Conservation (phyloP, 2,329 filamentous ascomycete species). For the Drechmeria coniospora region DNA sequence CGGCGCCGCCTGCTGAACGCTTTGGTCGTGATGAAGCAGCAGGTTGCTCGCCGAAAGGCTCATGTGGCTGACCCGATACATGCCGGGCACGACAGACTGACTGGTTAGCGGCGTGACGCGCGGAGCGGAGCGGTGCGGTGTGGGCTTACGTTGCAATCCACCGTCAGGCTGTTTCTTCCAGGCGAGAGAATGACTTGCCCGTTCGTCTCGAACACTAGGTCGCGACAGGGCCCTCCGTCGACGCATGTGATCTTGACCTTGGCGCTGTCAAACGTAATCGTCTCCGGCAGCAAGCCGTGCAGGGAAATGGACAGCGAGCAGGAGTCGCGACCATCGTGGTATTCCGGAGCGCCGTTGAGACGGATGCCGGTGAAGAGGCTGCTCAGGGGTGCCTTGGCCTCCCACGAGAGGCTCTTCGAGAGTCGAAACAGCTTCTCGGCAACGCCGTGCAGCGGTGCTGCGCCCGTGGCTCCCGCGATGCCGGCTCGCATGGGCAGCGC, state of each 20-base stretch:
- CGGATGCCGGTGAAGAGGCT: slow-evolving; percentile 60
- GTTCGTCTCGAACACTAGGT: slow-evolving; percentile 26
- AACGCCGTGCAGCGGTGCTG: slow-evolving; percentile 28
- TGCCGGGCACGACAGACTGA: slow-evolving; percentile 52
- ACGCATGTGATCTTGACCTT: slow-evolving; percentile 47
- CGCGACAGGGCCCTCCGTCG: slow-evolving; percentile 40
- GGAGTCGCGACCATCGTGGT: slow-evolving; percentile 57
- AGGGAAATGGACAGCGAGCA: slow-evolving; percentile 57
- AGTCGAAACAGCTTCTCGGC: slow-evolving; percentile 31
- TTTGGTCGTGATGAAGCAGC: slow-evolving; percentile 48
- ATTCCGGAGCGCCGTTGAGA: slow-evolving; percentile 52
- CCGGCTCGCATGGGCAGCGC: slow-evolving; percentile 6
- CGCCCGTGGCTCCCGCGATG: slow-evolving; percentile 10
- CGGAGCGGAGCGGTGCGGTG: no score
- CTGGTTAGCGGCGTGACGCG: no score
- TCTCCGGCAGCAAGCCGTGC: slow-evolving; percentile 56
- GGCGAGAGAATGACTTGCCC: slow-evolving; percentile 22
- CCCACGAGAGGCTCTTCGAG: slow-evolving; percentile 30
- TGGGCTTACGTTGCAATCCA: slow-evolving; percentile 20
- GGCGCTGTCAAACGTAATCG: slow-evolving; percentile 49
- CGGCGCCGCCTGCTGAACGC: slow-evolving; percentile 30
- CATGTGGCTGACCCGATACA: slow-evolving; percentile 61
- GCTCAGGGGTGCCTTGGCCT: slow-evolving; percentile 51
- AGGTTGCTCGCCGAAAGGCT: slow-evolving; percentile 49
- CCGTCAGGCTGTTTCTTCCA: slow-evolving; percentile 28